Percentiles rank a stretch among this genome's conserved stretches.
phyloP scores from a whole-genome alignment of 768 basidiomycete genomes.

The Leccinum broughii region DNA sequence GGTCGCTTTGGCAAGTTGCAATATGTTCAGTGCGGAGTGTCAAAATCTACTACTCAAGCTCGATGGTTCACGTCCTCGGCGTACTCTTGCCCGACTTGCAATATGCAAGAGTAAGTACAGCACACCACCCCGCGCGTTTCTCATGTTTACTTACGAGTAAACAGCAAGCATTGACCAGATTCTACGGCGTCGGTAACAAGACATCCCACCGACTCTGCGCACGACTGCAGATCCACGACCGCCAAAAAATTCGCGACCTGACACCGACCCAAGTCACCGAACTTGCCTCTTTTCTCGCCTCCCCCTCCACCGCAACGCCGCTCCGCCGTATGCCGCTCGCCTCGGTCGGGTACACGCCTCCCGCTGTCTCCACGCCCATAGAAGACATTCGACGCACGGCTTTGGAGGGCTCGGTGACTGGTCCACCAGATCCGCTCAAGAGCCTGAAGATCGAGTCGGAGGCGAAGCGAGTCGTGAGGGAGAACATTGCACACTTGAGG shows the following conservation, averaged over 20 bases:
- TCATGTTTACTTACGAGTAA: not conserved
- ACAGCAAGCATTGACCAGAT: slow-evolving; percentile 86
- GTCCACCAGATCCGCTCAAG: slow-evolving; percentile 61
- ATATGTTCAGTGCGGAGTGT: slow-evolving; percentile 25
- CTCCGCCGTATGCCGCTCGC: slow-evolving; percentile 72
- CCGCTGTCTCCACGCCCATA: slow-evolving; percentile 39
- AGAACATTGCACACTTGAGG: slow-evolving; percentile 90
- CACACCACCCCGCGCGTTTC: not conserved
- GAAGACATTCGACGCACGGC: slow-evolving; percentile 29
- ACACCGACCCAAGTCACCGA: slow-evolving; percentile 86
- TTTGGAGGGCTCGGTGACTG: slow-evolving; percentile 38
- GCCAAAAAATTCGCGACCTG: slow-evolving; percentile 76
- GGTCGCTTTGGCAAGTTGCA: slow-evolving; percentile 2
- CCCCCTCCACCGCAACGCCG: slow-evolving; percentile 72
- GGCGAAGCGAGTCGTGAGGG: slow-evolving; percentile 74
- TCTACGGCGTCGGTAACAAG: slow-evolving; percentile 83
- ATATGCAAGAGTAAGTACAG: slow-evolving; percentile 63
- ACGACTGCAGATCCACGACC: slow-evolving; percentile 88
- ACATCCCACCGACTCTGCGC: slow-evolving; percentile 84
- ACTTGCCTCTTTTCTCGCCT: slow-evolving; percentile 92
- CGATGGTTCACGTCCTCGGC: slow-evolving; percentile 90
- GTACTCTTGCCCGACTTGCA: slow-evolving; percentile 77
- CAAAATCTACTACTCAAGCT: slow-evolving; percentile 8
- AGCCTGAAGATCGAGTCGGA: slow-evolving; percentile 87
- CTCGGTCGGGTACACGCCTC: slow-evolving; percentile 48